Conservation (phyloP, 257 asterid species). For the Striga asiatica region DNA sequence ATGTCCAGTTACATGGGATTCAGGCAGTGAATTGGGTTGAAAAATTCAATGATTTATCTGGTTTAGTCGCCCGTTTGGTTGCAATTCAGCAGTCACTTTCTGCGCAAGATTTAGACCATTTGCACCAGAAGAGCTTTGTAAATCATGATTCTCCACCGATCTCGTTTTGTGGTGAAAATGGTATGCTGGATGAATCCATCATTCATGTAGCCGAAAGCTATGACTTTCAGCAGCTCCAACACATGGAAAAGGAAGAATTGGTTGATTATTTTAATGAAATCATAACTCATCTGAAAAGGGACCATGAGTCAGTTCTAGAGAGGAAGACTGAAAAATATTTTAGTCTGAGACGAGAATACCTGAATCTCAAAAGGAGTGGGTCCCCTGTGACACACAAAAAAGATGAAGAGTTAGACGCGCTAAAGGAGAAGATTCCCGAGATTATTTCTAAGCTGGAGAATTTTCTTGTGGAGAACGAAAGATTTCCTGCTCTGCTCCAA, state of each 20-base stretch:
- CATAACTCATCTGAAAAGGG: constrained; percentile 59
- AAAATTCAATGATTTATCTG: constrained; percentile 48
- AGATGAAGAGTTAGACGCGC: constrained; percentile 55
- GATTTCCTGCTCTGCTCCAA: constrained; percentile 26
- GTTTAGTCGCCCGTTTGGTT: constrained; percentile 43
- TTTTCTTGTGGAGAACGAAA: constrained; percentile 43
- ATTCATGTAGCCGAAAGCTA: constrained; percentile 43
- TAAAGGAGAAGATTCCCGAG: constrained; percentile 56
- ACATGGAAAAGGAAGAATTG: constrained; percentile 39
- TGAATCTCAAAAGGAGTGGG: constrained; percentile 50
- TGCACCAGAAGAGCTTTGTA: constrained; percentile 31
- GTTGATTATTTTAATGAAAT: constrained; percentile 47
- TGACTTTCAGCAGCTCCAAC: constrained; percentile 48
- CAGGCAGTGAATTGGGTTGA: constrained; percentile 37
- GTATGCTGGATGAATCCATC: constrained; percentile 28
- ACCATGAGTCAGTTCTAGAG: constrained; percentile 58
- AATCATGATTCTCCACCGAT: too few species aligned
- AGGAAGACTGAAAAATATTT: constrained; percentile 54
- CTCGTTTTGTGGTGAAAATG: constrained; percentile 66
- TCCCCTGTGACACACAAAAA: constrained; percentile 36
- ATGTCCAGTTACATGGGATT: too few species aligned
- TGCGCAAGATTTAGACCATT: constrained; percentile 41
- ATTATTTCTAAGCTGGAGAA: constrained; percentile 50
- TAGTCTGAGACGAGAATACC: constrained; percentile 53
- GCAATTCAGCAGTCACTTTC: constrained; percentile 49